These are phyloP conservation scores for Oligophagozyma castellii DNA, from an alignment of 1,139 yeast species.

Conservation along the genomic window DNA sequence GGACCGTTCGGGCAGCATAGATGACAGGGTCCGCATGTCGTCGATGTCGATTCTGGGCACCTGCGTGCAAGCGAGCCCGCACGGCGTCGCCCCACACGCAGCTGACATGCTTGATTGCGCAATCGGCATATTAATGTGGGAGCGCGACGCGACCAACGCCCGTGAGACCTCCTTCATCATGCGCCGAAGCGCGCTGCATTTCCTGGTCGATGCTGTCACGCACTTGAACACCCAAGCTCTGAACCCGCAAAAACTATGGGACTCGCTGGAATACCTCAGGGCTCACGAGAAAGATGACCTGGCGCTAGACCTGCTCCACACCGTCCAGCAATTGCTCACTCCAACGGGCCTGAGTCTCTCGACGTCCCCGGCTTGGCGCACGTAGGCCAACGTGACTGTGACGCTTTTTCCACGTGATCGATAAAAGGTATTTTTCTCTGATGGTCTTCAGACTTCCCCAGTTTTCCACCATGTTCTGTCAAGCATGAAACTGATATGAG, in stretches of 20 bases:
- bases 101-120: slow-evolving; percentile 51
- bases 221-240: slow-evolving; percentile 30
- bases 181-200: slow-evolving; percentile 63
- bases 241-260: slow-evolving; percentile 28
- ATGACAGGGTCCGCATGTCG: slow-evolving; percentile 63
- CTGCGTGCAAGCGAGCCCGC: slow-evolving; percentile 46
- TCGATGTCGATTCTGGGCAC: slow-evolving; percentile 71
- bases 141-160: slow-evolving; percentile 25
- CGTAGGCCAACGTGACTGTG: no score
- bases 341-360: no score
- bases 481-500: no score
- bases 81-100: slow-evolving; percentile 28
- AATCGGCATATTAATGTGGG: slow-evolving; percentile 52
- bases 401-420: no score
- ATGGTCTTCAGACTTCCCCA: no score
- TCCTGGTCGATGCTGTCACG: slow-evolving; percentile 49
- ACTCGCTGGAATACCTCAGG: slow-evolving; percentile 31
- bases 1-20: slow-evolving; percentile 24
- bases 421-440: no score
- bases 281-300: slow-evolving; percentile 42
- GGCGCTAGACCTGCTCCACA: no score
- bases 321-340: no score
- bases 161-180: slow-evolving; percentile 36
- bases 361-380: no score
- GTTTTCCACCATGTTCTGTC: no score